Conservation (phyloP, 208 protist species). For the Naegleria lovaniensis region DNA sequence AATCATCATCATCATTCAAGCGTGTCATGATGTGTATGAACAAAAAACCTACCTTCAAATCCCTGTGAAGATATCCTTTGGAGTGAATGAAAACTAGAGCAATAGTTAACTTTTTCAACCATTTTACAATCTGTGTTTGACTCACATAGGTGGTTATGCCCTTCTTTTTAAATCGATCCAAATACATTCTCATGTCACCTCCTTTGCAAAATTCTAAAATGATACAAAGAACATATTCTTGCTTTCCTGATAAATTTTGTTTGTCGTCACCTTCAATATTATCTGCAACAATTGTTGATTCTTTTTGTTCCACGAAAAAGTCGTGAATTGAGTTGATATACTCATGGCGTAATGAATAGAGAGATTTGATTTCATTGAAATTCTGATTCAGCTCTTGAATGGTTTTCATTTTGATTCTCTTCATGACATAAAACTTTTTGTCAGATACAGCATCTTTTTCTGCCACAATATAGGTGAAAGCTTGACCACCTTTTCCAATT, state of each 20-base stretch:
- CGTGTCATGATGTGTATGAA: too few species aligned
- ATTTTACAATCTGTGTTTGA: neutral
- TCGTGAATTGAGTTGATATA: slow-evolving; percentile 3
- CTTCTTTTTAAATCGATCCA: neutral
- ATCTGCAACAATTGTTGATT: neutral
- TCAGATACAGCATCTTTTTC: neutral
- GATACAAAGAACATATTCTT: neutral
- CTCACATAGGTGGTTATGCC: neutral
- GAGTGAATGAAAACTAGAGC: neutral
- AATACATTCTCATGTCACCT: neutral
- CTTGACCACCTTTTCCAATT: neutral
- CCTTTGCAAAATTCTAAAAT: slow-evolving; percentile 2
- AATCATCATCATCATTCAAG: too few species aligned
- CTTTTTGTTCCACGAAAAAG: slow-evolving; percentile 1
- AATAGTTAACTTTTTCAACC: neutral
- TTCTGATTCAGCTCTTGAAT: neutral
- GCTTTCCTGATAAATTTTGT: neutral
- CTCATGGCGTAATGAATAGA: neutral
- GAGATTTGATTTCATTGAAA: slow-evolving; percentile 8
- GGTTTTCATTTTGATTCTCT: neutral
- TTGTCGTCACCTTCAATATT: neutral
- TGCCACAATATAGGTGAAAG: neutral
- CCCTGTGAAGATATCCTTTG: neutral
- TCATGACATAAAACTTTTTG: neutral
- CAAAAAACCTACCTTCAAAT: neutral